A percentile compares a stretch with the other conserved stretches of the same genome.
These are phyloP conservation scores for Aspergillus bertholletiae DNA, from an alignment of 495 filamentous ascomycete species.

Conservation along the genomic window DNA sequence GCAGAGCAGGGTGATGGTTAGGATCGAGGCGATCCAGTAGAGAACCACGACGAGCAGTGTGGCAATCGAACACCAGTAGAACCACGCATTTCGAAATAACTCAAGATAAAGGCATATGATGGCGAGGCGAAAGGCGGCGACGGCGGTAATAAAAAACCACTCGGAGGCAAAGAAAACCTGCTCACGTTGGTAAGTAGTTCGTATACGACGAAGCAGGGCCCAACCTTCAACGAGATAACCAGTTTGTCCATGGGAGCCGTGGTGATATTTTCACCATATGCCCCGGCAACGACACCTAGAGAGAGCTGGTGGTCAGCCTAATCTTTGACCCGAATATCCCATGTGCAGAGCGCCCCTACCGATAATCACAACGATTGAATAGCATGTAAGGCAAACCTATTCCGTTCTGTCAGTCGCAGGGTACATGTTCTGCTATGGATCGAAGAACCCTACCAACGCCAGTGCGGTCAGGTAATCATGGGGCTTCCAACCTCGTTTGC, in stretches of 20 bases:
- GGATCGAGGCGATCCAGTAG: constrained; percentile 15
- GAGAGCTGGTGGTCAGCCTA: not conserved
- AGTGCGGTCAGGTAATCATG: constrained; percentile 11
- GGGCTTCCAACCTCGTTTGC: not conserved
- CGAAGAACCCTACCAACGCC: constrained; percentile 1
- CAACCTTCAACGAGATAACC: constrained; percentile 11
- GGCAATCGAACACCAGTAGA: constrained; percentile 6
- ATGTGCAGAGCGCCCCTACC: not conserved
- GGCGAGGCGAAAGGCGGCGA: constrained; percentile 11
- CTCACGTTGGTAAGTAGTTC: not conserved
- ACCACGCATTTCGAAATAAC: constrained; percentile 3
- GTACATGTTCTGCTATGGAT: not conserved
- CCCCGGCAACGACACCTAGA: not conserved
- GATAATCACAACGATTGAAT: no score
- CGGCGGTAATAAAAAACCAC: constrained; percentile 15
- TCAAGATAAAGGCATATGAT: constrained; percentile 12
- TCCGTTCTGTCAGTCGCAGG: not conserved
- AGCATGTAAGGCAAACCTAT: constrained; percentile 6
- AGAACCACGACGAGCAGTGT: constrained; percentile 10
- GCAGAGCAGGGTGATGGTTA: constrained; percentile 16
- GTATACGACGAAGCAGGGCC: not conserved
- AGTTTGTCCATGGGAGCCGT: constrained; percentile 3
- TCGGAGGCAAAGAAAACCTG: constrained; percentile 16
- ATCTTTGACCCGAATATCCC: no score
- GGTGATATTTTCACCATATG: constrained; percentile 8